Base-by-base conservation (phyloP, 345 rosid genomes). In the Brassica nigra region DNA sequence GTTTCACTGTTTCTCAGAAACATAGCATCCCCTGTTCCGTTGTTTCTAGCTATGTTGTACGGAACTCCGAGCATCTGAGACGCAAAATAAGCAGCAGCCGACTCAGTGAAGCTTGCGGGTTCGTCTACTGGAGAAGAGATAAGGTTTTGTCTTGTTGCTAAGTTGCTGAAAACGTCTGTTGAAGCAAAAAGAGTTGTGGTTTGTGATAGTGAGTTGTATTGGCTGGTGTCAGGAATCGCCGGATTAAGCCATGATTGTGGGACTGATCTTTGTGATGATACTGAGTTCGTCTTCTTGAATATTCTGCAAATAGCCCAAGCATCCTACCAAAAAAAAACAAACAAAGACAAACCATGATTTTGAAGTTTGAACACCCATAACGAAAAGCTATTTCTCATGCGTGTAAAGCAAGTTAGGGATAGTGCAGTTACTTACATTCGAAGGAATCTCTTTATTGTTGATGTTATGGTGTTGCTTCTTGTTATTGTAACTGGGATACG, bases 281-380 rank as follows among this genome's bases (percentile, higher is more conserved):
- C 83, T 5, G 97, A 80, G 49, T 86, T 92, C 4, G 89, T 86
- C 80, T 95, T 95, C 88, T 88, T 95, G 86, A 95, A 95, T 82
- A 95, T 95, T 89, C 94, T 88, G 16, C 99, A 95, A 36, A 95
- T 95, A 66, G 99, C 99, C 97, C 99, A 95, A 1, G 95, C 88
- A 70, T 92, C 99, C 97, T 95, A 85, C 52, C 29, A 62, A 74
- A 7, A 30, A 44, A n/a, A n/a, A 49, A 66, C 61, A 23, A 23
- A 23, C 30, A 58, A 58, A 58, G 14, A 58, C 23, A 27, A 58
- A 58, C 31, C 33, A 12, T 23, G 2, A 3, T 59, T 27, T 27
- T 59, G 33, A 57, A 57, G 62, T 18, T 8, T 47, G 12, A 30
- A 62, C 34, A 61, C 66, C 36, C 34, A 62, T 39, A 30, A 63